A percentile compares a stretch with the other conserved stretches of the same genome.
These are phyloP conservation scores for Botryotinia narcissicola DNA, from an alignment of 2,329 filamentous ascomycete genomes.

Conservation along the genomic window DNA sequence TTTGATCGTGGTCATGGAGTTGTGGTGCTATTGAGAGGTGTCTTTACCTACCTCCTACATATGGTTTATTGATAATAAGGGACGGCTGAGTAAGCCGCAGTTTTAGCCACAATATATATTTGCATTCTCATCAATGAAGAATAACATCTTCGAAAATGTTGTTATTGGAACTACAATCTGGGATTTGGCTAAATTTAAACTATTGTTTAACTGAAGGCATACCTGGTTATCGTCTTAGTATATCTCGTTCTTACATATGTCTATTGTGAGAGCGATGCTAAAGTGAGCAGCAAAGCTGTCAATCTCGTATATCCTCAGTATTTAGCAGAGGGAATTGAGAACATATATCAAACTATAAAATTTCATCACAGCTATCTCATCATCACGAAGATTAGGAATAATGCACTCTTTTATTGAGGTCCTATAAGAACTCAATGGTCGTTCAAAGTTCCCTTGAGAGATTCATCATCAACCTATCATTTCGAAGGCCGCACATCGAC, in stretches of 20 bases:
- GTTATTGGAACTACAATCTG: not conserved
- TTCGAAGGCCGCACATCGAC: not conserved
- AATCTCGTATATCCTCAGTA: not conserved
- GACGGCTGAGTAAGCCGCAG: not conserved
- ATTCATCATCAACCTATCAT: not conserved
- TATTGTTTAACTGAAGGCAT: not conserved
- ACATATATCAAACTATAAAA: not conserved
- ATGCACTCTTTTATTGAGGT: not conserved
- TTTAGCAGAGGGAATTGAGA: not conserved
- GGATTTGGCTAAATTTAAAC: not conserved
- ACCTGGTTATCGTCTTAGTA: not conserved
- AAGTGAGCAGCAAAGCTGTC: not conserved
- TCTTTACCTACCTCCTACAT: not conserved
- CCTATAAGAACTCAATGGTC: not conserved
- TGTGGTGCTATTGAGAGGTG: not conserved
- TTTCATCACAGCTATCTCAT: not conserved
- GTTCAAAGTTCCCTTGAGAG: not conserved
- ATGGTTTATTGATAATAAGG: not conserved
- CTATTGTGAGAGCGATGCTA: not conserved
- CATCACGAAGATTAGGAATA: not conserved
- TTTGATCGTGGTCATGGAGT: not conserved
- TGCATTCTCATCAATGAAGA: not conserved
- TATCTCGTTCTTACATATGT: not conserved
- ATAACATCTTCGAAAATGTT: no score
- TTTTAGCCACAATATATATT: not conserved